Percentiles rank a stretch among this genome's conserved stretches.
Conservation (phyloP, 208 protist genomes). For the Phytomonas sp. region DNA sequence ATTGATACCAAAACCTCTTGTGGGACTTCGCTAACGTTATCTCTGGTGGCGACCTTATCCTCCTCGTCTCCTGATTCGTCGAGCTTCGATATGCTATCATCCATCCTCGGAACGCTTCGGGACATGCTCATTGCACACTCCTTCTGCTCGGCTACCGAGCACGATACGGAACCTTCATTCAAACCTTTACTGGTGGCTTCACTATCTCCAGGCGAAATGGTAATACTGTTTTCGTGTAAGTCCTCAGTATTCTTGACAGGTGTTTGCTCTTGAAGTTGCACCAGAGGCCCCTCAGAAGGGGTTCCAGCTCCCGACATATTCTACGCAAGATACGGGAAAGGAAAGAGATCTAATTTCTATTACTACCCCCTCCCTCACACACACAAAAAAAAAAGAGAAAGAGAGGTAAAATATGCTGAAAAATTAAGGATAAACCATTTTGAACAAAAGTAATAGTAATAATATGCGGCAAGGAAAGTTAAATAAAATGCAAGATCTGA, state of each 20-base stretch:
- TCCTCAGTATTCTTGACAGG: neutral
- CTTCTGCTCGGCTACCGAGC: neutral
- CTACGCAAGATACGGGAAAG: neutral
- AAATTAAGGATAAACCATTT: neutral
- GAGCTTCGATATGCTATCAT: constrained; percentile 7
- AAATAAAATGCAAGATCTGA: neutral
- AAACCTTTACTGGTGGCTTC: neutral
- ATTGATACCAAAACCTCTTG: constrained; percentile 38
- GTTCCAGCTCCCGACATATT: neutral
- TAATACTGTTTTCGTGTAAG: neutral
- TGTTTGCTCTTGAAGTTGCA: neutral
- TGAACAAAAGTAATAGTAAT: neutral
- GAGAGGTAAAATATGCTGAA: neutral
- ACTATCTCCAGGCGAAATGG: neutral
- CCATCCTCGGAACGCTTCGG: neutral
- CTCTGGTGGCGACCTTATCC: constrained; percentile 5
- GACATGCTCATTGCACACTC: neutral
- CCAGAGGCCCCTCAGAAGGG: neutral
- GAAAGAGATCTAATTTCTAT: neutral
- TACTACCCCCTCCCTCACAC: no score
- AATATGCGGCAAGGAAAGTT: neutral
- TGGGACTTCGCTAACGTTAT: constrained; percentile 18
- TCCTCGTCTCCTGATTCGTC: constrained; percentile 8
- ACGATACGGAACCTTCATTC: neutral
- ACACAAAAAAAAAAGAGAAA: neutral